Evolutionary conservation across 1,284 basidiomycete species (phyloP).

Genomic region (Leccinum colubrinum): DNA sequence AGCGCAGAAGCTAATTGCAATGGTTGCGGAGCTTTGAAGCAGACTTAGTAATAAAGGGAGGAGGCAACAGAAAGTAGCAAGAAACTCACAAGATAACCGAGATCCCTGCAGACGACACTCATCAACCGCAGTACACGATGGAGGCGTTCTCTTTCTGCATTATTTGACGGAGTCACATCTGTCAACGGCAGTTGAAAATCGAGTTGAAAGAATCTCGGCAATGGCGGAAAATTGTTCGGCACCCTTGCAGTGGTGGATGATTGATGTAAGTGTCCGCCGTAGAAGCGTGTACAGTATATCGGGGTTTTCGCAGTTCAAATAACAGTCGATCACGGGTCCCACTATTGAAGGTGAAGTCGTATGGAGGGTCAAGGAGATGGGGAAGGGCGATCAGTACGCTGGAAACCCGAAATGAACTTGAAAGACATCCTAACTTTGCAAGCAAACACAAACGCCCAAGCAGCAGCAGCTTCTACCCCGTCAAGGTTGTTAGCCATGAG

Average conservation of each 20-base stretch:
- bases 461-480: constrained; percentile 55
- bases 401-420: background rate
- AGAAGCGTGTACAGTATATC: constrained; percentile 53
- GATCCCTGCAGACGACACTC: constrained; percentile 57
- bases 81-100: constrained; percentile 50
- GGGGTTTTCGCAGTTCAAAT: constrained; percentile 45
- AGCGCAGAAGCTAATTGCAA: constrained; percentile 45
- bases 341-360: constrained; percentile 70
- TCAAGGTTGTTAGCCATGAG: constrained; percentile 46
- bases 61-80: background rate
- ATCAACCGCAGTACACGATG: constrained; percentile 46
- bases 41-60: background rate
- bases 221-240: constrained; percentile 62
- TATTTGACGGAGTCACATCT: constrained; percentile 7
- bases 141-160: constrained; percentile 28
- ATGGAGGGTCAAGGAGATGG: constrained; percentile 73
- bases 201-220: constrained; percentile 50
- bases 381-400: constrained; percentile 3
- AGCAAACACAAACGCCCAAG: constrained; percentile 68
- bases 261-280: constrained; percentile 71
- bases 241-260: constrained; percentile 77
- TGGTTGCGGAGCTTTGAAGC: constrained; percentile 46
- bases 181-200: constrained; percentile 26
- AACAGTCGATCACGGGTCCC: constrained; percentile 48
- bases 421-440: constrained; percentile 56